Conservation (phyloP, 2,329 filamentous ascomycete genomes). For the Trichoderma afroharzianum region DNA sequence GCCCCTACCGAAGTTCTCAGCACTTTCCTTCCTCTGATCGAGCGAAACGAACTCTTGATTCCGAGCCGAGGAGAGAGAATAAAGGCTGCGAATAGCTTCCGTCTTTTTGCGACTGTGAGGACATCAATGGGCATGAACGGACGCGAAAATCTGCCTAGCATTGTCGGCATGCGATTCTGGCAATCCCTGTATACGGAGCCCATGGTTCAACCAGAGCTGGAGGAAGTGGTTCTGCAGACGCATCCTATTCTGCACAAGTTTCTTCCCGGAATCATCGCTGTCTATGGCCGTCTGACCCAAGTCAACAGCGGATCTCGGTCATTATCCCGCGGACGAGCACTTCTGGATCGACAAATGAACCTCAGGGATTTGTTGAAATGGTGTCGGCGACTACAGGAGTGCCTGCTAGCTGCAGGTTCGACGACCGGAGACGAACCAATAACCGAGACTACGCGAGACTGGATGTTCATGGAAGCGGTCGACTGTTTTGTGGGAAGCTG, state of each 20-base stretch:
- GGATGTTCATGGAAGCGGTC: conserved; percentile 88
- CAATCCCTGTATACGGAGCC: conserved; percentile 66
- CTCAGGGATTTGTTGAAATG: conserved; percentile 86
- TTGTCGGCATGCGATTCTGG: conserved; percentile 88
- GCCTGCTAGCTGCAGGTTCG: conserved; percentile 59
- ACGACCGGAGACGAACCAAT: conserved; percentile 67
- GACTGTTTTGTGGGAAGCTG: conserved; percentile 88
- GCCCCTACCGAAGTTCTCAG: conserved; percentile 94
- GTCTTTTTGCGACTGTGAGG: conserved; percentile 86
- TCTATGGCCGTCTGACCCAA: conserved; percentile 52
- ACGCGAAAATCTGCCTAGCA: conserved; percentile 62
- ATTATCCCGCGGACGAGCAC: conserved; percentile 39
- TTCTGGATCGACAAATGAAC: conserved; percentile 54
- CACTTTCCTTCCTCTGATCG: conserved; percentile 85
- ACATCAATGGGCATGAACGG: conserved; percentile 68
- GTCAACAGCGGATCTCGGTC: conserved; percentile 45
- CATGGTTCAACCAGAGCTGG: conserved; percentile 66
- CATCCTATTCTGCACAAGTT: conserved; percentile 68
- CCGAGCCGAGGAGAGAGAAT: conserved; percentile 85
- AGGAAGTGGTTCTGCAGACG: conserved; percentile 66
- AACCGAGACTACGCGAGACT: conserved; percentile 67
- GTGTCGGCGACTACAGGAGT: conserved; percentile 70
- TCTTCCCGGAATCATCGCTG: conserved; percentile 54
- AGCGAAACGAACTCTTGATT: conserved; percentile 85
- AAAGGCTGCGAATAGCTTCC: conserved; percentile 77